These are phyloP conservation scores for Bimuria novae-zelandiae DNA, from an alignment of 2,329 filamentous ascomycete genomes.

Conservation along the genomic window DNA sequence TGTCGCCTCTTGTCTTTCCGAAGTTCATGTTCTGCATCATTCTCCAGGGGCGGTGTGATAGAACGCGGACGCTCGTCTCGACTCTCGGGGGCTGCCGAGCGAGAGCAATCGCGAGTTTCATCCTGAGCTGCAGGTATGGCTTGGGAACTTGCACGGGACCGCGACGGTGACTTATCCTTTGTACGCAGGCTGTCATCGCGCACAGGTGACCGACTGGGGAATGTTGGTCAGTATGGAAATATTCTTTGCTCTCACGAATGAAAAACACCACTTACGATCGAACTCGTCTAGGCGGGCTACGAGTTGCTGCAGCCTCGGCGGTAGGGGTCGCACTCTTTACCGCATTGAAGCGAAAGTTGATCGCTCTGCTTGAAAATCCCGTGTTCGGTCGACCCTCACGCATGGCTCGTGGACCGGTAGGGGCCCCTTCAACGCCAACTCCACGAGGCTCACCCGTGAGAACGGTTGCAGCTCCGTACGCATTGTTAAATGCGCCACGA, in stretches of 20 bases:
- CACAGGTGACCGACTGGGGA: conserved; percentile 35
- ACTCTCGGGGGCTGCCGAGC: conserved; percentile 49
- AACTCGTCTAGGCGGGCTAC: conserved; percentile 33
- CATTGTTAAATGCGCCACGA: conserved; percentile 52
- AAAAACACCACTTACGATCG: conserved; percentile 35
- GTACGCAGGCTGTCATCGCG: conserved; percentile 40
- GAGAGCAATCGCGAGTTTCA: conserved; percentile 26
- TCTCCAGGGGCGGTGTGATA: conserved; percentile 45
- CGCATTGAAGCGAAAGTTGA: conserved; percentile 33
- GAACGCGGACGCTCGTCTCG: conserved; percentile 58
- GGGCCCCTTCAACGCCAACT: conserved; percentile 71
- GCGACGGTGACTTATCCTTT: conserved; percentile 48
- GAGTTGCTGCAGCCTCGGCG: conserved; percentile 29
- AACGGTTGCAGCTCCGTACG: conserved; percentile 45
- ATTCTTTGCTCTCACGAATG: too few relatives aligned
- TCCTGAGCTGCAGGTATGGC: conserved; percentile 28
- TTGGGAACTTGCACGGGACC: conserved; percentile 47
- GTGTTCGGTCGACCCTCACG: conserved; percentile 84
- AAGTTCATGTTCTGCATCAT: conserved; percentile 37
- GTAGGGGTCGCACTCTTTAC: conserved; percentile 27
- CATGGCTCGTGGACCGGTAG: conserved; percentile 94
- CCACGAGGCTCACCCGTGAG: conserved; percentile 50
- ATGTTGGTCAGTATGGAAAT: conserved; percentile 15
- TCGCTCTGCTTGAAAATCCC: conserved; percentile 67
- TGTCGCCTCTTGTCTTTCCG: conserved; percentile 54